A percentile compares a stretch with the other conserved stretches of the same genome.
Evolutionary conservation across 805 yeast species (phyloP).

Genomic region (Pichia nanzhaoensis): DNA sequence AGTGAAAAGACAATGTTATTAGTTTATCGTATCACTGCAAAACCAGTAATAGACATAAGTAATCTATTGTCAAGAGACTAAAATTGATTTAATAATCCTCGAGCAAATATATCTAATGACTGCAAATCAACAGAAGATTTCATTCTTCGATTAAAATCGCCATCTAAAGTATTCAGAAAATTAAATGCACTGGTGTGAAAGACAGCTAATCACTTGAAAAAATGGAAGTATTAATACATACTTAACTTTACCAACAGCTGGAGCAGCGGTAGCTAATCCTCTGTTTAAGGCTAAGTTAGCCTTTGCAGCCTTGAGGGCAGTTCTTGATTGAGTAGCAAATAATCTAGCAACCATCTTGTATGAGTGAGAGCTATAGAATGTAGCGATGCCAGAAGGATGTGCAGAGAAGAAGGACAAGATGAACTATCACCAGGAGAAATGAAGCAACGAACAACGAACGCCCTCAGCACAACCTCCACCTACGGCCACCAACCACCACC

Average conservation of each 20-base stretch:
- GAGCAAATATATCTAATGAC: no score
- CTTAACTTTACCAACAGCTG: constrained; percentile 80
- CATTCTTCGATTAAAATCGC: no score
- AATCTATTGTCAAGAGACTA: no score
- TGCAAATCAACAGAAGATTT: no score
- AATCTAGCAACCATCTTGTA: constrained; percentile 42
- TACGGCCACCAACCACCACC: background rate
- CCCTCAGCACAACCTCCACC: no score
- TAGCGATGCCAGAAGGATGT: constrained; percentile 3
- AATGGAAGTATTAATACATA: constrained; percentile 42
- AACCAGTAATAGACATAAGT: no score
- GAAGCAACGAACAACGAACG: background rate
- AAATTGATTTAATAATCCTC: no score
- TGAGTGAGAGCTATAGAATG: constrained; percentile 10
- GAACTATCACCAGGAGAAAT: background rate
- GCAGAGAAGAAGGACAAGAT: background rate
- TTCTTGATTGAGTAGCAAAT: constrained; percentile 64
- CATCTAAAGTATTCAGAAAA: no score
- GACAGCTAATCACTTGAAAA: no score
- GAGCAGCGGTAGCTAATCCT: constrained; percentile 73
- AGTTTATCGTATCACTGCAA: no score
- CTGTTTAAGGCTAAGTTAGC: constrained; percentile 71
- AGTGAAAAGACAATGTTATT: no score
- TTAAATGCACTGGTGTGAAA: no score
- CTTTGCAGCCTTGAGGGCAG: constrained; percentile 85